A percentile compares a stretch with the other conserved stretches of the same genome.
These are phyloP conservation scores for Ustilaginoidea virens DNA, from an alignment of 2,329 filamentous ascomycete genomes.

Conservation along the genomic window DNA sequence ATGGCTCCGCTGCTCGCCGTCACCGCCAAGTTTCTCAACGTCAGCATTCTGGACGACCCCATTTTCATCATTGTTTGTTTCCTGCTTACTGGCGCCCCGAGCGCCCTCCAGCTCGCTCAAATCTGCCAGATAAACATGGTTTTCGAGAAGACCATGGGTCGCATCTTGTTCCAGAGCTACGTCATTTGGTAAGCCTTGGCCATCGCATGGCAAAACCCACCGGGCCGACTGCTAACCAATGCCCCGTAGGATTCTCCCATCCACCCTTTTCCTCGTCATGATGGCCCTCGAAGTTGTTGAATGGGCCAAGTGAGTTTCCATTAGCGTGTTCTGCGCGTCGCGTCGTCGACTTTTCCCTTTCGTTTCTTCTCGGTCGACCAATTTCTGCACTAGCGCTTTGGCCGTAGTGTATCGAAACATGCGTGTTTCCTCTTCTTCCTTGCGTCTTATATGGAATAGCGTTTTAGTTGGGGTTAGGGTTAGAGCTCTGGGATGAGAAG, in stretches of 20 bases:
- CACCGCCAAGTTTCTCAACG: constrained; percentile 74
- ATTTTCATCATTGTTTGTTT: constrained; percentile 98
- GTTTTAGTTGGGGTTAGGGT: too few relatives aligned
- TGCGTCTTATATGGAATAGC: too few relatives aligned
- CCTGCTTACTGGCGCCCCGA: constrained; percentile 84
- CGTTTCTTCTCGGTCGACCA: too few relatives aligned
- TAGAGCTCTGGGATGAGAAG: too few relatives aligned
- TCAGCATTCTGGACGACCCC: constrained; percentile 91
- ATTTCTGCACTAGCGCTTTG: too few relatives aligned
- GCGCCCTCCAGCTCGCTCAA: constrained; percentile 85
- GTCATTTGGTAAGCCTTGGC: constrained; percentile 69
- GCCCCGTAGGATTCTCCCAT: constrained; percentile 65
- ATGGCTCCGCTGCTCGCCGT: constrained; percentile 86
- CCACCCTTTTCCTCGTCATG: constrained; percentile 81
- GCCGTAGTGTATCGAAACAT: too few relatives aligned
- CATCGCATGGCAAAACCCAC: neutral
- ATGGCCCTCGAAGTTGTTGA: constrained; percentile 83
- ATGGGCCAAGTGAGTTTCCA: constrained; percentile 43
- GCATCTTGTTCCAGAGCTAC: constrained; percentile 77
- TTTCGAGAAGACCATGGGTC: constrained; percentile 88
- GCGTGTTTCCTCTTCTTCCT: too few relatives aligned
- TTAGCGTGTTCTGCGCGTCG: too few relatives aligned
- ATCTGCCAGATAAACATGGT: constrained; percentile 98
- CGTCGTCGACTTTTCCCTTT: neutral
- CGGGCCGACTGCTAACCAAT: constrained; percentile 12